Evolutionary conservation across 176 grass and related monocot genomes (phyloP).

Genomic region (Oryza meyeriana): DNA sequence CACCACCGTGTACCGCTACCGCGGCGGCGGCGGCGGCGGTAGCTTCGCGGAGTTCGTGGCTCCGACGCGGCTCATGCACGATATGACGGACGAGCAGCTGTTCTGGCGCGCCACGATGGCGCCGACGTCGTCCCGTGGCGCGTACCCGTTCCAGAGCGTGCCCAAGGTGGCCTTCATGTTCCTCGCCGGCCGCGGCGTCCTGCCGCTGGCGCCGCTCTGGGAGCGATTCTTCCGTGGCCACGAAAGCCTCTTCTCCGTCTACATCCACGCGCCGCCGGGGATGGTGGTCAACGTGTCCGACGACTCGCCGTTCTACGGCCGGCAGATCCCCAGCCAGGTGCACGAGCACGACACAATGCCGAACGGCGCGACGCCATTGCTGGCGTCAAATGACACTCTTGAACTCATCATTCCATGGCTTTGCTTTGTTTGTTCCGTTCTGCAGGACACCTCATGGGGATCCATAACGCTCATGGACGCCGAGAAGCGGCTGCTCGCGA

Average conservation of each 20-base stretch:
- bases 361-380: neutral
- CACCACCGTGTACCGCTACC: neutral
- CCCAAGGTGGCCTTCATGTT: slow-evolving; percentile 92
- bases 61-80: slow-evolving; percentile 66
- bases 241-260: slow-evolving; percentile 60
- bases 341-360: slow-evolving; percentile 9
- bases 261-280: slow-evolving; percentile 67
- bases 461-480: slow-evolving; percentile 77
- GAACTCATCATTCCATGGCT: neutral
- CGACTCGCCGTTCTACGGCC: slow-evolving; percentile 64
- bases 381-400: neutral
- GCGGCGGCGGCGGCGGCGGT: neutral
- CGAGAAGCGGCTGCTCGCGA: slow-evolving; percentile 83
- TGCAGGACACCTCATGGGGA: slow-evolving; percentile 60
- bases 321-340: slow-evolving; percentile 88
- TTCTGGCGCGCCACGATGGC: slow-evolving; percentile 82
- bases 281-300: slow-evolving; percentile 48
- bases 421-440: neutral
- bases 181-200: slow-evolving; percentile 49
- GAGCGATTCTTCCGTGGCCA: slow-evolving; percentile 86
- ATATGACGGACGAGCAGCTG: slow-evolving; percentile 78
- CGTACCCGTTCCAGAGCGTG: slow-evolving; percentile 63
- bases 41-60: slow-evolving; percentile 56
- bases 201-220: slow-evolving; percentile 74
- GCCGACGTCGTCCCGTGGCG: slow-evolving; percentile 32